Percentiles rank a stretch among this genome's conserved stretches.
Evolutionary conservation across 306 rosid species (phyloP).

Genomic region (Urtica urens): DNA sequence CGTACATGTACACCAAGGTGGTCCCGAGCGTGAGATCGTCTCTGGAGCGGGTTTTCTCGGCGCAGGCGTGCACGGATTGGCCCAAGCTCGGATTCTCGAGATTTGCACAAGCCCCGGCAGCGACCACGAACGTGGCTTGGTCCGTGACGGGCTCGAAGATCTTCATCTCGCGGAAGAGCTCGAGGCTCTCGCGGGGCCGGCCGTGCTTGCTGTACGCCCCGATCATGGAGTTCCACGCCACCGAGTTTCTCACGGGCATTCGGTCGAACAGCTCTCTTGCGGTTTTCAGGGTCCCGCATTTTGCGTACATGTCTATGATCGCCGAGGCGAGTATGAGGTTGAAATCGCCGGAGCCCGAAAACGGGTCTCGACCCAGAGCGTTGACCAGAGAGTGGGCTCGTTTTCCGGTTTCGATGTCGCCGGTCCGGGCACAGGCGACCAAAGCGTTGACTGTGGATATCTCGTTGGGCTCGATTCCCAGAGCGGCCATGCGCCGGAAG

Average conservation of each 20-base stretch:
- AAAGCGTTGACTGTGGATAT: slow-evolving; percentile 57
- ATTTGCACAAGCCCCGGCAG: slow-evolving; percentile 39
- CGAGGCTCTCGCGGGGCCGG: slow-evolving; percentile 32
- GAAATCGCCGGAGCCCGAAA: slow-evolving; percentile 5
- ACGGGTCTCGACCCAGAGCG: slow-evolving; percentile 56
- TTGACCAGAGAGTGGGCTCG: slow-evolving; percentile 33
- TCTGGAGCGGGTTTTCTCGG: slow-evolving; percentile 26
- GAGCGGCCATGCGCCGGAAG: slow-evolving; percentile 37
- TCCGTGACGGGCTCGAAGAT: slow-evolving; percentile 32
- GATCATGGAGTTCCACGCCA: slow-evolving; percentile 59
- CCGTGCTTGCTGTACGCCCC: slow-evolving; percentile 49
- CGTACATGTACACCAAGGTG: slow-evolving; percentile 60
- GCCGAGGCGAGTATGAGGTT: slow-evolving; percentile 65
- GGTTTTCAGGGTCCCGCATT: slow-evolving; percentile 51
- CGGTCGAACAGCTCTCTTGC: slow-evolving; percentile 48
- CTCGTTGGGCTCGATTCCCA: slow-evolving; percentile 53
- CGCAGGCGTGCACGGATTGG: slow-evolving; percentile 44
- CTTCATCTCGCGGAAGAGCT: slow-evolving; percentile 36
- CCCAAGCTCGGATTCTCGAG: slow-evolving; percentile 44
- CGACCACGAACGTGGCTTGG: slow-evolving; percentile 41
- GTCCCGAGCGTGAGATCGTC: slow-evolving; percentile 43
- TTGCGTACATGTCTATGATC: slow-evolving; percentile 60
- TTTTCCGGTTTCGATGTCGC: slow-evolving; percentile 49
- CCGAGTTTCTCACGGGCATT: slow-evolving; percentile 52
- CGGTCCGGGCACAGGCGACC: slow-evolving; percentile 54